Evolutionary conservation across 176 grass and related monocot genomes (phyloP).

Genomic region (Carex parvula): DNA sequence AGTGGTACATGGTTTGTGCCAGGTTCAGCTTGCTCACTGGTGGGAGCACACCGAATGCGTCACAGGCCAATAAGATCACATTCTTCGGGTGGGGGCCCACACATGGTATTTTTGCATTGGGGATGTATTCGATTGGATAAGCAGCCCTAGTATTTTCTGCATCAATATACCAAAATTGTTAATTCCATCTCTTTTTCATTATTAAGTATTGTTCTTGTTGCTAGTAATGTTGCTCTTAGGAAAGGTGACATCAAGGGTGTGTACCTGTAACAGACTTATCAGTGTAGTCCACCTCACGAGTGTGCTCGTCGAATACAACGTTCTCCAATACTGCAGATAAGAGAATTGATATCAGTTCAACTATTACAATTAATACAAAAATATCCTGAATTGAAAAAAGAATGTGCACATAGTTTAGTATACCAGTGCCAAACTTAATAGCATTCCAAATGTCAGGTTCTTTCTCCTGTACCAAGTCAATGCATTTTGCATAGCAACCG

Average conservation of each 20-base stretch:
- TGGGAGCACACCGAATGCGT: constrained; percentile 92
- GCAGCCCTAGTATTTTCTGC: constrained; percentile 94
- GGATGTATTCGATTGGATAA: constrained; percentile 96
- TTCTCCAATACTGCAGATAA: constrained; percentile 75
- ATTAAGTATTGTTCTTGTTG: neutral
- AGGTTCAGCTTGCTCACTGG: constrained; percentile 94
- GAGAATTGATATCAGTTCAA: neutral
- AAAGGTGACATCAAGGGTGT: neutral
- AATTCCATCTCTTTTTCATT: neutral
- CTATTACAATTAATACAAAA: neutral
- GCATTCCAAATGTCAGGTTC: constrained; percentile 99
- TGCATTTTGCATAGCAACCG: constrained; percentile 96
- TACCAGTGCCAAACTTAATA: constrained; percentile 98
- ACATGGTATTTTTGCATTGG: constrained; percentile 84
- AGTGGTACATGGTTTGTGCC: constrained; percentile 98
- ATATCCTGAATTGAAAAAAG: neutral
- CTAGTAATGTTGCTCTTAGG: neutral
- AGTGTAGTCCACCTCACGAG: constrained; percentile 75
- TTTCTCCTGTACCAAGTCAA: constrained; percentile 75
- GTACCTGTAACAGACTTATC: constrained; percentile 98
- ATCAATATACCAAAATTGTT: neutral
- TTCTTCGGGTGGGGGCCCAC: constrained; percentile 95
- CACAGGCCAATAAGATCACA: constrained; percentile 92
- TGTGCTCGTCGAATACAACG: constrained; percentile 93
- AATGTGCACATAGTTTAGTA: neutral